Evolutionary conservation across 345 rosid species (phyloP).

Genomic region (Nephelium lappaceum): DNA sequence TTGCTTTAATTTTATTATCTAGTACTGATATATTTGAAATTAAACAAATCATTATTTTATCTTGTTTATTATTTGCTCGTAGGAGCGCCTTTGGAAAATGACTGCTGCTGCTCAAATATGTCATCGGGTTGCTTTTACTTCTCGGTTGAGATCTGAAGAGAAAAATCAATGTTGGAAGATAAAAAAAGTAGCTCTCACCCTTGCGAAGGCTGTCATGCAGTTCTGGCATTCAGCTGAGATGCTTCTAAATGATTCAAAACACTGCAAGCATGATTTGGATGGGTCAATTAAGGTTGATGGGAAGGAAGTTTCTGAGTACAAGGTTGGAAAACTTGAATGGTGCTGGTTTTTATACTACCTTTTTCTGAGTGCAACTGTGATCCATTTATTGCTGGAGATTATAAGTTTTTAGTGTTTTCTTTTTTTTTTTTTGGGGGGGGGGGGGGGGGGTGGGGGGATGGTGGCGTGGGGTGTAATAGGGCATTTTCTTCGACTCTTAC

Average conservation of each 20-base stretch:
- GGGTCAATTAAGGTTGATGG: slow-evolving; percentile 26
- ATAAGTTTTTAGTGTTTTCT: neutral
- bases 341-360: slow-evolving; percentile 25
- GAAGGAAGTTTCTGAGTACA: slow-evolving; percentile 37
- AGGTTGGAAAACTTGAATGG: slow-evolving; percentile 42
- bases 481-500: slow-evolving; percentile 4
- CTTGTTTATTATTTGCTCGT: slow-evolving; percentile 21
- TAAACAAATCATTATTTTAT: neutral
- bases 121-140: slow-evolving; percentile 65
- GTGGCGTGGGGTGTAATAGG: too few relatives aligned
- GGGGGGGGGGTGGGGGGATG: too few relatives aligned
- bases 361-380: neutral
- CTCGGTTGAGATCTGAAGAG: slow-evolving; percentile 59
- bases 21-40: neutral
- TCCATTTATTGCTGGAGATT: slow-evolving; percentile 5
- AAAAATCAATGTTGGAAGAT: slow-evolving; percentile 51
- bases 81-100: slow-evolving; percentile 99
- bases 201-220: slow-evolving; percentile 83
- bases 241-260: slow-evolving; percentile 39
- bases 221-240: slow-evolving; percentile 82
- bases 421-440: neutral
- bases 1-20: slow-evolving; percentile 11
- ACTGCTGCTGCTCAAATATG: slow-evolving; percentile 96
- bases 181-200: slow-evolving; percentile 59
- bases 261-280: slow-evolving; percentile 27